Percentiles rank a stretch among this genome's conserved stretches.
These are phyloP conservation scores for Ailanthus altissimus DNA, from an alignment of 345 rosid genomes.

Conservation along the genomic window DNA sequence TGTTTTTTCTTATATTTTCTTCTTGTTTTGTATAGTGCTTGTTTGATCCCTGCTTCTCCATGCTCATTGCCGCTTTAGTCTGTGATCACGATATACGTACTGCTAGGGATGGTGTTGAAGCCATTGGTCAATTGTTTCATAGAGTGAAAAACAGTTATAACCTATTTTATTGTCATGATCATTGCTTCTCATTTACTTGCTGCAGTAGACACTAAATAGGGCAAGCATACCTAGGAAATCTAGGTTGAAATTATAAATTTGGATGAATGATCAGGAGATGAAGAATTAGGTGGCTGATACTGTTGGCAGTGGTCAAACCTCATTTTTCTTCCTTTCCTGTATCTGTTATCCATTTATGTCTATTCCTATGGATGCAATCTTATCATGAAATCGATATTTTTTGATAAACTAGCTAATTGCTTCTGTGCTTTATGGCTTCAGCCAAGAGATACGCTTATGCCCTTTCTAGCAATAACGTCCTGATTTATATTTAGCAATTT, in stretches of 20 bases:
- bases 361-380: neutral
- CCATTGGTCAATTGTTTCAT: neutral
- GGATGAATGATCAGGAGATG: constrained; percentile 2
- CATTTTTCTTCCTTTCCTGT: neutral
- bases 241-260: neutral
- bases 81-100: neutral
- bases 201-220: neutral
- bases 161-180: neutral
- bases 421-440: neutral
- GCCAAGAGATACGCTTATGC: neutral
- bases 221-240: neutral
- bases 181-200: neutral
- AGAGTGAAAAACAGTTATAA: neutral
- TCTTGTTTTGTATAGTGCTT: neutral
- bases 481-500: neutral
- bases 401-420: neutral
- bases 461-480: neutral
- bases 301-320: neutral
- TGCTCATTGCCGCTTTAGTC: neutral
- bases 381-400: neutral
- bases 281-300: neutral
- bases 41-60: neutral
- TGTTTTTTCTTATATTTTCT: neutral
- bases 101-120: neutral
- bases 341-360: neutral